Conservation (phyloP, 768 basidiomycete genomes). For the Amanita jacksonii region DNA sequence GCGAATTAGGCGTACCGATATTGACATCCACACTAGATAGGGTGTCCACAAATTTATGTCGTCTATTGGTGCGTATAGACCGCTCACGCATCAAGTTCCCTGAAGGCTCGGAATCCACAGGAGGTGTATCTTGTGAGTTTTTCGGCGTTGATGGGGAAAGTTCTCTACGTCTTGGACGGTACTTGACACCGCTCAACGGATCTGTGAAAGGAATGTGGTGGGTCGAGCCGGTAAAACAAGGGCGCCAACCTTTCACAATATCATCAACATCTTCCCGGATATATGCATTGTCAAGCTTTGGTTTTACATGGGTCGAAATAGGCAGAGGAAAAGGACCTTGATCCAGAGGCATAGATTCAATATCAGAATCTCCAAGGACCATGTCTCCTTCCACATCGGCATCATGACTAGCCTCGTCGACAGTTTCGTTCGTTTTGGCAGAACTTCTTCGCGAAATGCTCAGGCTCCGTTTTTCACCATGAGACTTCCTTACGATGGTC, state of each 20-base stretch:
- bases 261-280: constrained; percentile 64
- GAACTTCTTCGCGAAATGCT: constrained; percentile 12
- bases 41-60: constrained; percentile 76
- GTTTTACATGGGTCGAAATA: constrained; percentile 25
- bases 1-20: constrained; percentile 47
- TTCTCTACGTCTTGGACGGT: constrained; percentile 30
- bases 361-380: constrained; percentile 68
- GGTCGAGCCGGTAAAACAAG: constrained; percentile 11
- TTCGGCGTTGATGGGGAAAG: constrained; percentile 21
- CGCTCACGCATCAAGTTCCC: constrained; percentile 63
- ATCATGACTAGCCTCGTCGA: constrained; percentile 32
- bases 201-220: constrained; percentile 31
- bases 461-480: constrained; percentile 17
- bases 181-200: constrained; percentile 47
- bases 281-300: constrained; percentile 33
- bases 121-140: constrained; percentile 15
- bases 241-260: constrained; percentile 60
- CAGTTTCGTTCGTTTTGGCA: constrained; percentile 11
- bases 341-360: constrained; percentile 30
- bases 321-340: constrained; percentile 17
- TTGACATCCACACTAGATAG: constrained; percentile 70
- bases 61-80: constrained; percentile 70
- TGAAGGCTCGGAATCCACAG: constrained; percentile 29
- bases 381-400: constrained; percentile 68
- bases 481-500: constrained; percentile 57